Percentiles rank a stretch among this genome's conserved stretches.
These are phyloP conservation scores for Monosporozyma unispora DNA, from an alignment of 805 yeast species.

Conservation along the genomic window DNA sequence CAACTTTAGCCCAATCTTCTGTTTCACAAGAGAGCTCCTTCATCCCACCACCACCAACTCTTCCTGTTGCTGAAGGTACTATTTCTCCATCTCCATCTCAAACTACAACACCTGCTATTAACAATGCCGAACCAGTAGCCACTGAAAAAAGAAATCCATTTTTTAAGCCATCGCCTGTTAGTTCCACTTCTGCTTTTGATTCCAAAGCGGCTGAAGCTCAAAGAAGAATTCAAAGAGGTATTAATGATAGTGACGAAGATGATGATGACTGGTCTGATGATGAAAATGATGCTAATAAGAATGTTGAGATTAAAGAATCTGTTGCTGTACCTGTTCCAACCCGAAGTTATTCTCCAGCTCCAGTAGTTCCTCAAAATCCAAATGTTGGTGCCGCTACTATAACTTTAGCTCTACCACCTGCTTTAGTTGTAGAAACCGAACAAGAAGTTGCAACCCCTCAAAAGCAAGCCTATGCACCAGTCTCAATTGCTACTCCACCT, in stretches of 20 bases:
- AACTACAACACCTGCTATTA: background rate
- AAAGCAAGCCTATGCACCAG: conserved; percentile 7
- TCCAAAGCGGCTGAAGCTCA: conserved; percentile 51
- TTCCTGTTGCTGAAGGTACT: background rate
- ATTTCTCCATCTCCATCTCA: background rate
- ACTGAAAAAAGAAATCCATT: conserved; percentile 40
- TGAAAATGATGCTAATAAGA: conserved; percentile 11
- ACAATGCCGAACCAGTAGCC: background rate
- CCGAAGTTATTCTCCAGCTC: conserved; percentile 16
- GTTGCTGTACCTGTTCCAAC: conserved; percentile 22
- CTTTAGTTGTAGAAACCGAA: conserved; percentile 5
- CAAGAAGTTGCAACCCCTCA: conserved; percentile 8
- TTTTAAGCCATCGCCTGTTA: conserved; percentile 33
- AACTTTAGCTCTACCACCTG: conserved; percentile 2
- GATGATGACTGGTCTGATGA: conserved; percentile 32
- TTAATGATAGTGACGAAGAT: conserved; percentile 28
- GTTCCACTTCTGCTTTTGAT: conserved; percentile 35
- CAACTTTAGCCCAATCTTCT: background rate
- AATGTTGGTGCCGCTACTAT: background rate
- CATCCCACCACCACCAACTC: background rate
- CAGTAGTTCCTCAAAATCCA: background rate
- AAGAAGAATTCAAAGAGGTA: conserved; percentile 58
- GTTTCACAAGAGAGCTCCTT: background rate
- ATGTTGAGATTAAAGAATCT: conserved; percentile 12
- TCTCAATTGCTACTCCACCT: conserved; percentile 11